A percentile compares a stretch with the other conserved stretches of the same genome.
Conservation (phyloP, 2,329 filamentous ascomycete genomes). For the Polytolypa hystricis region DNA sequence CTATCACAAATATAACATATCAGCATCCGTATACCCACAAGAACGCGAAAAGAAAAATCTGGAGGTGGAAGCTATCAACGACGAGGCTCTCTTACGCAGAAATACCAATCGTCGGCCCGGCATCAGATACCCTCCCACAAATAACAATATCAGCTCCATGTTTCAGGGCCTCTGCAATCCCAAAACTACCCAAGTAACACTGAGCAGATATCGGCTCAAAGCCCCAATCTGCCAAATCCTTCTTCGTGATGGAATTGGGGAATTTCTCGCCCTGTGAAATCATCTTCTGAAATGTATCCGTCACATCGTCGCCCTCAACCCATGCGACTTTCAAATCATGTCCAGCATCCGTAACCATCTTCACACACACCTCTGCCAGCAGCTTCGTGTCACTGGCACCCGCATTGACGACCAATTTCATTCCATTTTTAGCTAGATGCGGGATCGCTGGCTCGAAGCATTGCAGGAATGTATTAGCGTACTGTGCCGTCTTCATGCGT, state of each 20-base stretch:
- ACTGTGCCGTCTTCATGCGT: constrained; percentile 15
- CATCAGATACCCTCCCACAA: constrained; percentile 32
- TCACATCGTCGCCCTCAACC: constrained; percentile 31
- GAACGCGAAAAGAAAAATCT: background rate
- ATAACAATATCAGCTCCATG: constrained; percentile 33
- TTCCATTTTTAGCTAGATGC: constrained; percentile 24
- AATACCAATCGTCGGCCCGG: constrained; percentile 21
- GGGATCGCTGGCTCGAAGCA: constrained; percentile 28
- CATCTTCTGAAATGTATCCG: constrained; percentile 18
- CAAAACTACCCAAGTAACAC: constrained; percentile 20
- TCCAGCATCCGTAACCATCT: constrained; percentile 21
- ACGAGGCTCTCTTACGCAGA: background rate
- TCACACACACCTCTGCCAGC: constrained; percentile 14
- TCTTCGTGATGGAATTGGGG: constrained; percentile 2
- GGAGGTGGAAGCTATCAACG: too few species aligned
- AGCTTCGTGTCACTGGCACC: constrained; percentile 28
- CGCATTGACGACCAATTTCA: constrained; percentile 32
- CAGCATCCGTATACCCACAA: background rate
- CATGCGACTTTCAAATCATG: constrained; percentile 26
- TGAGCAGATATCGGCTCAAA: constrained; percentile 14
- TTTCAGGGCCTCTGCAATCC: constrained; percentile 24
- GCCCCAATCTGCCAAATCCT: constrained; percentile 13
- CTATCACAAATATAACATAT: constrained; percentile 10
- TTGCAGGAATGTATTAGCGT: constrained; percentile 25
- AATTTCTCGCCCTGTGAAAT: constrained; percentile 21